Evolutionary conservation across 116 monocot genomes (phyloP), one percentile per base, ranked within the genome.

Genomic region (Papilionanthe hybrid): DNA sequence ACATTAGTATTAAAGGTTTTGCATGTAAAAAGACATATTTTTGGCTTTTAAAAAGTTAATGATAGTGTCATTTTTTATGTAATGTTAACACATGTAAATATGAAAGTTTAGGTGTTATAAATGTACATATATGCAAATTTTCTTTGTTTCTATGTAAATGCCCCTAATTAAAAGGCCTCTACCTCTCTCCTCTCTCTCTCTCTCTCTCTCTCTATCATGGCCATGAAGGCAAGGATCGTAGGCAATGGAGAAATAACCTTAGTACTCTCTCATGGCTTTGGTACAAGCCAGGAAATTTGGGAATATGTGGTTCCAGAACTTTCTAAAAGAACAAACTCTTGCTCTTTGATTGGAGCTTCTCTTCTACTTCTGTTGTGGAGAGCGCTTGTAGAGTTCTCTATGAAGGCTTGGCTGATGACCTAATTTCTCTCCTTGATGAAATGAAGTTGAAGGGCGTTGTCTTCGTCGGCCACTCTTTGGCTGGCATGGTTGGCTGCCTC

Each of bases 381-480:
- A 25, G 22, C 48, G 18, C 69, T 43, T 23, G 43, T 44, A 8
- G 67, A 53, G 58, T 82, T 69, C 37, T 81, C 75, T 88, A 81
- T 78, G 27, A 71, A 9, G 72, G 45, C 78, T 89, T 91, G 72
- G 73, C 93, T 10, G 87, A 93, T 41, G 88, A 83, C 17, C 91
- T 93, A 72, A 72, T 96, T 49, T 55, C 82, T n/a, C 76, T 96
- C 11, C 53, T 90, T 22, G 93, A 93, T n/a, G 81, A 81, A 23
- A 83, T 88, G 81, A 25, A 80, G 29, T 30, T 91, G n/a, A 72
- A 74, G 9, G 84, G 44, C 17, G 84, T 79, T 19, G 83, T 91
- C 9, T 93, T 78, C 60, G 77, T 96, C 11, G 96, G 96, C 7
- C 93, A 96, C 74, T 93, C 96, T 79, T 90, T 96, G 93, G 65